A percentile compares a stretch with the other conserved stretches of the same genome.
Evolutionary conservation across 2,329 filamentous ascomycete species (phyloP).

Genomic region (Nemania sp.): DNA sequence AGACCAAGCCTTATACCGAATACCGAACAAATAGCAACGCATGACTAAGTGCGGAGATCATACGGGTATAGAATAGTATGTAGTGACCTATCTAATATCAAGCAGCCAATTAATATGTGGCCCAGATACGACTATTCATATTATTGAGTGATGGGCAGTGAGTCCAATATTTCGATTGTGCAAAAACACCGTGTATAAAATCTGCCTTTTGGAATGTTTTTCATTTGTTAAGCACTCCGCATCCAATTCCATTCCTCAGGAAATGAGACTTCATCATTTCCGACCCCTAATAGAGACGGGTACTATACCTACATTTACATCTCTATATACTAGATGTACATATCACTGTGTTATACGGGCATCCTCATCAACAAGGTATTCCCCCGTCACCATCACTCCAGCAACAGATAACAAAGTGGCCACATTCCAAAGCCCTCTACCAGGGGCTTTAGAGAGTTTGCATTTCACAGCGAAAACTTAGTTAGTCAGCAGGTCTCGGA

Average conservation of each 20-base stretch:
- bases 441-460: background rate
- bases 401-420: too few species aligned
- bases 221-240: background rate
- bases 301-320: background rate
- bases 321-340: background rate
- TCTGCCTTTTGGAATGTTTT: slow-evolving; percentile 13
- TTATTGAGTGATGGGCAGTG: background rate
- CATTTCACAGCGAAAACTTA: background rate
- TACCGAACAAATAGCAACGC: background rate
- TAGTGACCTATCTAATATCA: background rate
- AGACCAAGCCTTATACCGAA: background rate
- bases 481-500: background rate
- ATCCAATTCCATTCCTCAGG: slow-evolving; percentile 26
- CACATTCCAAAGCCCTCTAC: too few species aligned
- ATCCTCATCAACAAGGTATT: background rate
- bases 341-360: too few species aligned
- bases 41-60: background rate
- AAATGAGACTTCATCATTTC: slow-evolving; percentile 22
- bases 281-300: background rate
- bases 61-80: background rate
- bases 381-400: too few species aligned
- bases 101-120: background rate
- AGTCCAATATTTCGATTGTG: slow-evolving; percentile 10
- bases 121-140: background rate
- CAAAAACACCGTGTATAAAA: slow-evolving; percentile 1